Evolutionary conservation across 768 basidiomycete species (phyloP), one percentile per base, ranked within the genome.

Genomic region (Boletus reticuloceps): DNA sequence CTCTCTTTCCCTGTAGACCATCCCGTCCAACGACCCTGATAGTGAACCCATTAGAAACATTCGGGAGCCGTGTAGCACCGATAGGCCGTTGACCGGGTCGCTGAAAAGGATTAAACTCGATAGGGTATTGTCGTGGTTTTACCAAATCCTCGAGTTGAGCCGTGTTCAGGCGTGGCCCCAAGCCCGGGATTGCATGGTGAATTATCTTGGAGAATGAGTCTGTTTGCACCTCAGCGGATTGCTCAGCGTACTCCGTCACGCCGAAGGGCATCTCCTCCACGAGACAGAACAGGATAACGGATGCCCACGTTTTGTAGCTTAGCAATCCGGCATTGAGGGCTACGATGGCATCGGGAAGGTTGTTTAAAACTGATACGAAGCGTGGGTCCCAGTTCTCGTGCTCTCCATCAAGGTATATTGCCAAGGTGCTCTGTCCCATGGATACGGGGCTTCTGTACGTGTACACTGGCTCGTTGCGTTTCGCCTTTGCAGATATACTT

Each of bases 321-420:
- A 67, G 65, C 22, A 78, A 59, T 27, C 75, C 77, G 3, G 77
- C 76, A 56, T 78, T 75, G 43, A 69, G 64, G 3, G 68, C 77
- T 36, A 81, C 59, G 50, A 81, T 65, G 17, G 74, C 79, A 58
- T 81, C 75, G 1, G 80, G 75, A 25, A 59, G 47, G 40, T 50
- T 55, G 20, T 60, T 47, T 22, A 36, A 34, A 17, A 66, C 41
- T 22, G 67, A 59, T 10, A 41, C 36, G 31, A 65, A 60, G 40
- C 63, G 63, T 39, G 65, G 66, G 4, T 63, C 62, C 67, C 68
- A 67, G 52, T 57, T 60, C 25, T 66, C 63, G 22, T 61, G 57
- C 6, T 65, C 62, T 42, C 67, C 66, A 8, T 72, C 61, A 38
- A 77, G 73, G 55, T 66, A 67, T 40, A 79, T 69, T n/a, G 65